phyloP scores from a whole-genome alignment of 1,284 basidiomycete species.

The Singerocomus inundabilis region DNA sequence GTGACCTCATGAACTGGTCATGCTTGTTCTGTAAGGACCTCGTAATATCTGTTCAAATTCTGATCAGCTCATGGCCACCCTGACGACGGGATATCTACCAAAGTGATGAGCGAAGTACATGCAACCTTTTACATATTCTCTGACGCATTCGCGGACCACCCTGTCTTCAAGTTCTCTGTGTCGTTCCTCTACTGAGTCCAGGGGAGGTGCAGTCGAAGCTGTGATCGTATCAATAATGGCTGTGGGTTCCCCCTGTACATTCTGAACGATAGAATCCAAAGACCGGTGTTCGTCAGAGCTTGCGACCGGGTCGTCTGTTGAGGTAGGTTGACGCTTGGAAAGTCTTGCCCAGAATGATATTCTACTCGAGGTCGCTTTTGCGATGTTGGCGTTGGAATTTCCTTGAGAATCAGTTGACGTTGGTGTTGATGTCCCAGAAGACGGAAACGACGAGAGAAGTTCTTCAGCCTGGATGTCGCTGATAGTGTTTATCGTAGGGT shows the following conservation, averaged over 20 bases:
- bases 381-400: constrained; percentile 44
- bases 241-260: constrained; percentile 45
- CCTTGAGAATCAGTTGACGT: constrained; percentile 49
- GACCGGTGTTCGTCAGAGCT: constrained; percentile 38
- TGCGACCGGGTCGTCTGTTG: constrained; percentile 10
- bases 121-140: constrained; percentile 69
- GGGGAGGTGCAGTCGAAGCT: constrained; percentile 56
- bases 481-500: constrained; percentile 30
- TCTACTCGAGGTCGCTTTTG: constrained; percentile 59
- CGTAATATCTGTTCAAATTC: constrained; percentile 60
- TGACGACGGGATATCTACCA: constrained; percentile 43
- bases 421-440: constrained; percentile 56
- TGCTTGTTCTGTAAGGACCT: constrained; percentile 78
- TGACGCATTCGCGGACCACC: constrained; percentile 69
- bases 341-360: constrained; percentile 71
- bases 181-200: constrained; percentile 58
- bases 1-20: constrained; percentile 54
- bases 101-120: constrained; percentile 83
- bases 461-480: constrained; percentile 13
- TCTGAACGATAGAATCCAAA: constrained; percentile 52
- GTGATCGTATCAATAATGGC: constrained; percentile 56
- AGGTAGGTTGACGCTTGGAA: constrained; percentile 41
- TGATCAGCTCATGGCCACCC: not conserved
- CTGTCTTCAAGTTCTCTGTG: constrained; percentile 74
- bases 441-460: constrained; percentile 39